phyloP scores from a whole-genome alignment of 495 filamentous ascomycete species.

The Melanomma pulvis-pyrius region DNA sequence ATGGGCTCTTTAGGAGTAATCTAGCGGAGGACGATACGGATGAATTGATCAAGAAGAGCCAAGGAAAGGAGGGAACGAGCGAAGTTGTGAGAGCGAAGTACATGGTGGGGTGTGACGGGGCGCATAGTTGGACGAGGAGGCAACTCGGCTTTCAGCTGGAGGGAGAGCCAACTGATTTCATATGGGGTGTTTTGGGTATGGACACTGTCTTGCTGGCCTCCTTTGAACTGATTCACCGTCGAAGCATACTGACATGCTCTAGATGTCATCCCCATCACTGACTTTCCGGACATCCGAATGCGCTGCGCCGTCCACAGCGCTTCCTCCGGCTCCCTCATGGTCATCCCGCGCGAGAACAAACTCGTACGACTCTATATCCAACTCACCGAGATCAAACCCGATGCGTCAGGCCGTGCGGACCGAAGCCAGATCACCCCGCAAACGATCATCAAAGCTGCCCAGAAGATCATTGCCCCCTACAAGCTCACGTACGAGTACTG shows the following conservation, averaged over 20 bases:
- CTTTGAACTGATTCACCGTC: neutral
- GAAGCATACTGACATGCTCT: constrained; percentile 48
- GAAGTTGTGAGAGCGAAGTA: constrained; percentile 62
- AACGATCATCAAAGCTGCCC: constrained; percentile 60
- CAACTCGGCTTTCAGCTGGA: constrained; percentile 61
- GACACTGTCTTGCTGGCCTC: neutral
- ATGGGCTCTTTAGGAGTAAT: constrained; percentile 56
- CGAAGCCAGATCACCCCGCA: constrained; percentile 57
- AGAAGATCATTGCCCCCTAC: constrained; percentile 64
- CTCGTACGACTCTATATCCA: constrained; percentile 73
- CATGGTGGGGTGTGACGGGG: constrained; percentile 61
- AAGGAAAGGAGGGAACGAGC: constrained; percentile 40
- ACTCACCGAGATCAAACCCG: constrained; percentile 51
- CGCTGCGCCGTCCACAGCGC: constrained; percentile 69
- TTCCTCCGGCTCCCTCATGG: constrained; percentile 64
- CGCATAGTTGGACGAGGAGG: constrained; percentile 58
- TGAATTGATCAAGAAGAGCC: constrained; percentile 52
- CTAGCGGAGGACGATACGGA: constrained; percentile 58
- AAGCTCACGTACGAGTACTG: constrained; percentile 61
- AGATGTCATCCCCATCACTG: constrained; percentile 62
- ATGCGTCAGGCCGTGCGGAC: constrained; percentile 32
- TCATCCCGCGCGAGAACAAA: constrained; percentile 70
- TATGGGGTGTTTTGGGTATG: constrained; percentile 52
- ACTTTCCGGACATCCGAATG: constrained; percentile 63
- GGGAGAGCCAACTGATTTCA: constrained; percentile 65